Conservation (phyloP, 495 filamentous ascomycete species). For the Daldinia loculata region DNA sequence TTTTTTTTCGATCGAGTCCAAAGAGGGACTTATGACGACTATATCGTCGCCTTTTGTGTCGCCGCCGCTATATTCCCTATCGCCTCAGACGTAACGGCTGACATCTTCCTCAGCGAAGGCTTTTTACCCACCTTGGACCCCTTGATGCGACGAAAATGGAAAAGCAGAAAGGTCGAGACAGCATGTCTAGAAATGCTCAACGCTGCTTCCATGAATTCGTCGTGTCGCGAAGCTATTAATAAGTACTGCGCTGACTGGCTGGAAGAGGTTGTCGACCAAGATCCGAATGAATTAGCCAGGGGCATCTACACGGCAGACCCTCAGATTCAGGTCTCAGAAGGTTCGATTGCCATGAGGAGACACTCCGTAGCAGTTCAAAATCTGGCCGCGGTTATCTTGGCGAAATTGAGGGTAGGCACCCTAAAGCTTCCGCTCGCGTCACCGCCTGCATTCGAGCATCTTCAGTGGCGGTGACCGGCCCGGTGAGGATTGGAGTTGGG, state of each 20-base stretch:
- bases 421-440: slow-evolving; percentile 34
- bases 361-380: slow-evolving; percentile 62
- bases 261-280: slow-evolving; percentile 75
- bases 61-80: slow-evolving; percentile 88
- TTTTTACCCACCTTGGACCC: slow-evolving; percentile 76
- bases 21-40: slow-evolving; percentile 64
- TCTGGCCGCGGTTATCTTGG: slow-evolving; percentile 85
- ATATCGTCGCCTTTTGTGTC: slow-evolving; percentile 84
- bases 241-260: slow-evolving; percentile 86
- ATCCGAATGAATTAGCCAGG: slow-evolving; percentile 67
- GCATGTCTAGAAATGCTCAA: slow-evolving; percentile 87
- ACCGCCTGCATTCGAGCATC: slow-evolving; percentile 33
- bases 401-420: slow-evolving; percentile 71
- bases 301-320: slow-evolving; percentile 51
- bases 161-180: slow-evolving; percentile 79
- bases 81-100: slow-evolving; percentile 70
- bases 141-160: slow-evolving; percentile 75
- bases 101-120: slow-evolving; percentile 83
- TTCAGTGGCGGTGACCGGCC: slow-evolving; percentile 33
- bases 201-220: slow-evolving; percentile 82
- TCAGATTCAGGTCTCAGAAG: slow-evolving; percentile 48
- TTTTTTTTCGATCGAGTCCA: slow-evolving; percentile 66
- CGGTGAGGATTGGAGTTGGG: slow-evolving; percentile 29
- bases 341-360: slow-evolving; percentile 56
- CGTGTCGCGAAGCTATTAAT: slow-evolving; percentile 79